Evolutionary conservation across 2,329 filamentous ascomycete genomes (phyloP), one percentile per base, ranked within the genome.

Genomic region (Elsinoe perseae): DNA sequence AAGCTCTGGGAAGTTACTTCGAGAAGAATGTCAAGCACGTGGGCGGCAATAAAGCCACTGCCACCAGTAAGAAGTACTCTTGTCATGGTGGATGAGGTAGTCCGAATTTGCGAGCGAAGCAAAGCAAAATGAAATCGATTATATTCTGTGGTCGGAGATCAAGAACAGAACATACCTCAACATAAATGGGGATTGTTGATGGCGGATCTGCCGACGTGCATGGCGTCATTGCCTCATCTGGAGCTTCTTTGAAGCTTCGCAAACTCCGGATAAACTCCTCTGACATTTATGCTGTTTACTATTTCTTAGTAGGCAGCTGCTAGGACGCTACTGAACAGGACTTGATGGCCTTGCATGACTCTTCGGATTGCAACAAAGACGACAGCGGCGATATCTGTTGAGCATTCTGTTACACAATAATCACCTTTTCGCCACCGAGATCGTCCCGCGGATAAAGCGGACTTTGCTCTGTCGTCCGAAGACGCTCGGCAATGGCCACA

Each of bases 11-110:
- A 75, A 78, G 60, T 72, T 74, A 57, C 53, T 27, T 80, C 70
- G 42, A 85, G 72, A 28, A 84, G 73, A 18, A 77, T 70, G 60
- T 84, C 80, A 23, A 85, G 72, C n/a, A 81, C 77, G 63, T 85
- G 82, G 36, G 81, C 81, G 58, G 82, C 82, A 61, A 85, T 84
- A 69, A 85, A 85, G 71, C 82, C 82, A 61, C 75, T 80, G 57
- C 80, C 82, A 61, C 82, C 69, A 25, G 69, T 70, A 34, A 71
- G 66, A 20, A 71, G 65, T 58, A 71, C 66, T 50, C 68, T 61
- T 23, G 61, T 64, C 63, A 66, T 66, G 10, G 6, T 59, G 38
- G 12, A n/a, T 53, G 10, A 14, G 14, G n/a, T 38, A 28, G 20
- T 27, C 20, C 6, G 28, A 25, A 28, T n/a, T n/a, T n/a, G n/a